phyloP scores from a whole-genome alignment of 768 basidiomycete species.

The Tylopilus vinaceipallidus region DNA sequence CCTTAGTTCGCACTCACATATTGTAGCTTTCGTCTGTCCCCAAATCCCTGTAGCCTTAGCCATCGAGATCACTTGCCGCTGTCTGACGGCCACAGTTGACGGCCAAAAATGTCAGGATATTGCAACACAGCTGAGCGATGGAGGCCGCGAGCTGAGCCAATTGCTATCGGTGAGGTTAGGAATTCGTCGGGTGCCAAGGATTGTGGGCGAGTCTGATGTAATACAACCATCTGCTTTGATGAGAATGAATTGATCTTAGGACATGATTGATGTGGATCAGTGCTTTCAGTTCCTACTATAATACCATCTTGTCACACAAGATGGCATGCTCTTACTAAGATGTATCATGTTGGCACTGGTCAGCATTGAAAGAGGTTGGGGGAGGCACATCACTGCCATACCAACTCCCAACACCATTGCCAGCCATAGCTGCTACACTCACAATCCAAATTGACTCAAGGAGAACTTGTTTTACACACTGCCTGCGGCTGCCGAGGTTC shows the following conservation, averaged over 20 bases:
- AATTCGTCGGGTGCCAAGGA: no score
- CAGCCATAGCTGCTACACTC: constrained; percentile 12
- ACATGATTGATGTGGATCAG: background rate
- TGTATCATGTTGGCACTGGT: background rate
- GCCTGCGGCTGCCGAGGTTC: no score
- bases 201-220: background rate
- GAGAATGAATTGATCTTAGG: background rate
- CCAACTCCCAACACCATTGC: background rate
- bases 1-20: constrained; percentile 11
- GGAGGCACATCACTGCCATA: background rate
- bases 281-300: background rate
- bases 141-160: no score
- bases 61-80: constrained; percentile 4
- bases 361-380: background rate
- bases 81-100: background rate
- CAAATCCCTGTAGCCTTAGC: constrained; percentile 25
- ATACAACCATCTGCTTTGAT: background rate
- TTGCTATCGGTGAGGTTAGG: no score
- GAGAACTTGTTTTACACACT: background rate
- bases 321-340: constrained; percentile 4
- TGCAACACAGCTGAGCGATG: no score
- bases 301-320: constrained; percentile 7
- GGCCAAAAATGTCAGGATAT: background rate
- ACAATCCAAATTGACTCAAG: constrained; percentile 6
- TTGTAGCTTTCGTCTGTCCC: constrained; percentile 18